Percentiles rank a stretch among this genome's conserved stretches.
phyloP scores from a whole-genome alignment of 352 stramenopile species.

The Globisporangium perplexum region DNA sequence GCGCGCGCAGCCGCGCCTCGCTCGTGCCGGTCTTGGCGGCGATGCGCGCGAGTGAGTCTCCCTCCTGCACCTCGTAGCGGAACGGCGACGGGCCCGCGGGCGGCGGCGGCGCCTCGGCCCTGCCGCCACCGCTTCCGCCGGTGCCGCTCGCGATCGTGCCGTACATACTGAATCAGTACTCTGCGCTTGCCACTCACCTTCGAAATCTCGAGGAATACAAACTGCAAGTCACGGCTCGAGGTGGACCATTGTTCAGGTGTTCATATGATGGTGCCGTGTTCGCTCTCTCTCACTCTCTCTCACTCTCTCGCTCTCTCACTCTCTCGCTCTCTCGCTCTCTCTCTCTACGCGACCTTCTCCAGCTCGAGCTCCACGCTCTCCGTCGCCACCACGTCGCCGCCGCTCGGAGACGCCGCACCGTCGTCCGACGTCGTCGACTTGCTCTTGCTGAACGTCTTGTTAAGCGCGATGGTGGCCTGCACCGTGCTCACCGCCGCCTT shows the following conservation, averaged over 20 bases:
- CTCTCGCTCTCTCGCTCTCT: too few relatives aligned
- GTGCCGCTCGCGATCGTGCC: constrained; percentile 29
- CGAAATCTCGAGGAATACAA: neutral
- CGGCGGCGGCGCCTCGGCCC: constrained; percentile 18
- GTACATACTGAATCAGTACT: too few relatives aligned
- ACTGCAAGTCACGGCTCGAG: neutral
- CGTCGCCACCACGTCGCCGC: constrained; percentile 4
- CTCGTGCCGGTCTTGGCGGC: constrained; percentile 61
- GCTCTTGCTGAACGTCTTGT: constrained; percentile 74
- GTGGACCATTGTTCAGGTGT: too few relatives aligned
- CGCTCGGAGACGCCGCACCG: constrained; percentile 2
- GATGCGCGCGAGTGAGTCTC: constrained; percentile 59
- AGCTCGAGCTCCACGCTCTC: constrained; percentile 23
- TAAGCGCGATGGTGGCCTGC: constrained; percentile 59
- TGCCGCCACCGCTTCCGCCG: constrained; percentile 20
- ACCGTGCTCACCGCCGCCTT: constrained; percentile 90
- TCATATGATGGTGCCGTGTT: too few relatives aligned
- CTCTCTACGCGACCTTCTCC: constrained; percentile 10
- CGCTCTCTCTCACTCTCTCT: too few relatives aligned
- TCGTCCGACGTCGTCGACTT: constrained; percentile 20
- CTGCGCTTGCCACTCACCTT: neutral
- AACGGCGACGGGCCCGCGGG: constrained; percentile 44
- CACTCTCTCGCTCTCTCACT: neutral
- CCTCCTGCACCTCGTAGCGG: constrained; percentile 61
- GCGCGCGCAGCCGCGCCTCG: constrained; percentile 40